Conservation (phyloP, 805 yeast genomes). For the Candida peoriensis region DNA sequence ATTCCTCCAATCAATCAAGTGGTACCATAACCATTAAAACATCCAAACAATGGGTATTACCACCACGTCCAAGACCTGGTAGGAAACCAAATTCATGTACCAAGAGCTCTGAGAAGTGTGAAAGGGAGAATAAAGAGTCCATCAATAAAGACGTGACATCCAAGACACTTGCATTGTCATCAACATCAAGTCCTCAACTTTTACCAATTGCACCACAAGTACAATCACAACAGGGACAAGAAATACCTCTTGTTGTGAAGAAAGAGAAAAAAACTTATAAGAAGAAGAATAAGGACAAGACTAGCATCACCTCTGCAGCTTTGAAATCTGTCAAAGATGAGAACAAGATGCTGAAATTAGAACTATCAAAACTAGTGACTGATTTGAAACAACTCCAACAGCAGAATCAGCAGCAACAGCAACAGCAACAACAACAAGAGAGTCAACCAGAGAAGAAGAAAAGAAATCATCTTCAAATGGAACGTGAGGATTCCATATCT, state of each 20-base stretch:
- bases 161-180: no score
- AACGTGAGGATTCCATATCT: conserved; percentile 12
- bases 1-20: conserved; percentile 8
- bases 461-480: conserved; percentile 17
- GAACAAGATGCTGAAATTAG: conserved; percentile 37
- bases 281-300: conserved; percentile 2
- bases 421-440: conserved; percentile 3
- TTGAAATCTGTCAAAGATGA: conserved; percentile 40
- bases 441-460: conserved; percentile 13
- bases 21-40: conserved; percentile 39
- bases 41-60: conserved; percentile 77
- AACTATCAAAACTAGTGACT: conserved; percentile 39
- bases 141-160: conserved; percentile 15
- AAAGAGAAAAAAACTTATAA: conserved; percentile 5
- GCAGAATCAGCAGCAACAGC: conserved; percentile 4
- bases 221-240: not conserved
- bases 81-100: conserved; percentile 62
- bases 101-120: no score
- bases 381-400: conserved; percentile 34
- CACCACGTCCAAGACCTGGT: conserved; percentile 80
- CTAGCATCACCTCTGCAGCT: conserved; percentile 19
- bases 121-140: conserved; percentile 50
- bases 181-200: no score
- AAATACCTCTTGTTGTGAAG: conserved; percentile 1
- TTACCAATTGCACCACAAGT: not conserved